A percentile compares a stretch with the other conserved stretches of the same genome.
These are phyloP conservation scores for Catunica adiposa DNA, from an alignment of 2,329 filamentous ascomycete genomes.

Conservation along the genomic window DNA sequence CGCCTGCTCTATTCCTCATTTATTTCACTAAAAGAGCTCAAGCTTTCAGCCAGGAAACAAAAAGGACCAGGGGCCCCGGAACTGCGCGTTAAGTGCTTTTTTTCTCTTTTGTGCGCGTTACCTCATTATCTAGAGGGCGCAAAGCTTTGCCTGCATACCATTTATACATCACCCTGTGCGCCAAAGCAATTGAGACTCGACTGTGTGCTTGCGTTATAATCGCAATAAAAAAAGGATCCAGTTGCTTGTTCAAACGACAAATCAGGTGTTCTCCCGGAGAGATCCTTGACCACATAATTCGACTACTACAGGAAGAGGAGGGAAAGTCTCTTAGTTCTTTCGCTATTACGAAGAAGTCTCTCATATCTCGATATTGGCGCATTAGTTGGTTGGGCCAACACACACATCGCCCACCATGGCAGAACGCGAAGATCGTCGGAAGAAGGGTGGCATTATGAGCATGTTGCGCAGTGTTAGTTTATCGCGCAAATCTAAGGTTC, in stretches of 20 bases:
- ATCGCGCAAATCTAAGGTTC: conserved; percentile 10
- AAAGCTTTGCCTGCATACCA: background rate
- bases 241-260: background rate
- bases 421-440: conserved; percentile 13
- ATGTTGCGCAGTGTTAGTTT: conserved; percentile 15
- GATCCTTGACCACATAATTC: background rate
- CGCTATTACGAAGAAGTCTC: background rate
- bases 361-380: background rate
- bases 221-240: background rate
- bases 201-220: background rate
- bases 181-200: background rate
- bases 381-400: background rate
- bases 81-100: conserved; percentile 14
- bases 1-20: background rate
- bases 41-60: conserved; percentile 1
- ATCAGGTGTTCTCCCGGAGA: background rate
- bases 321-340: background rate
- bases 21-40: background rate
- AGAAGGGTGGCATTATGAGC: conserved; percentile 7
- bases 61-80: background rate
- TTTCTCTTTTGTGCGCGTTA: conserved; percentile 1
- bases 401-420: conserved; percentile 6
- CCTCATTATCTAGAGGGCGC: background rate
- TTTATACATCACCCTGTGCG: background rate
- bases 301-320: too few species aligned